phyloP scores from a whole-genome alignment of 768 basidiomycete genomes.

The Pleurotus giganteus region DNA sequence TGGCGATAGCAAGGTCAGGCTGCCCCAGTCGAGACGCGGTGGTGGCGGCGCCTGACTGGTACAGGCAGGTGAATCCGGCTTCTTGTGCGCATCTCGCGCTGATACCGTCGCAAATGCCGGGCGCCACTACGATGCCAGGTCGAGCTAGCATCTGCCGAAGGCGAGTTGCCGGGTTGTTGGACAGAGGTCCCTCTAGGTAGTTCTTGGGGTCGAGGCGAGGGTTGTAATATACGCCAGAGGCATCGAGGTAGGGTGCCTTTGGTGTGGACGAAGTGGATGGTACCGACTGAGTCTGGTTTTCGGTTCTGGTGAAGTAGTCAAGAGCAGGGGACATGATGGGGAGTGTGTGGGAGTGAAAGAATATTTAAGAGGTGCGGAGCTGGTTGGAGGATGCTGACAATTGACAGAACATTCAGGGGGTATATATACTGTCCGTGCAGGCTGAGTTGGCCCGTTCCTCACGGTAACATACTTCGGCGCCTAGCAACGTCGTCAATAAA shows the following conservation, averaged over 20 bases:
- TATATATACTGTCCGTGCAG: too few species aligned
- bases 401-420: too few species aligned
- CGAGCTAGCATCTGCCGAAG: constrained; percentile 67
- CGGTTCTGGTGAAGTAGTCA: constrained; percentile 9
- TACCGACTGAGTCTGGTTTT: neutral
- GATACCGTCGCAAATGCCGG: constrained; percentile 77
- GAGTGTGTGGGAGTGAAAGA: neutral
- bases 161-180: constrained; percentile 65
- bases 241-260: neutral
- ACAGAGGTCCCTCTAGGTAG: constrained; percentile 66
- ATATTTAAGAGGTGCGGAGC: too few species aligned
- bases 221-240: constrained; percentile 50
- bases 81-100: constrained; percentile 78
- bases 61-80: constrained; percentile 76
- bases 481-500: too few species aligned
- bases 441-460: too few species aligned
- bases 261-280: neutral
- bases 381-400: too few species aligned
- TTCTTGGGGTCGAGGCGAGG: constrained; percentile 67
- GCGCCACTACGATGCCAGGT: constrained; percentile 74
- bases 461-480: too few species aligned
- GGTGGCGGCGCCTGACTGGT: constrained; percentile 80
- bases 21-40: constrained; percentile 77
- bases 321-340: constrained; percentile 17
- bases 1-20: constrained; percentile 76